Base-by-base conservation (phyloP, 345 rosid genomes). In the Mangifera indica region DNA sequence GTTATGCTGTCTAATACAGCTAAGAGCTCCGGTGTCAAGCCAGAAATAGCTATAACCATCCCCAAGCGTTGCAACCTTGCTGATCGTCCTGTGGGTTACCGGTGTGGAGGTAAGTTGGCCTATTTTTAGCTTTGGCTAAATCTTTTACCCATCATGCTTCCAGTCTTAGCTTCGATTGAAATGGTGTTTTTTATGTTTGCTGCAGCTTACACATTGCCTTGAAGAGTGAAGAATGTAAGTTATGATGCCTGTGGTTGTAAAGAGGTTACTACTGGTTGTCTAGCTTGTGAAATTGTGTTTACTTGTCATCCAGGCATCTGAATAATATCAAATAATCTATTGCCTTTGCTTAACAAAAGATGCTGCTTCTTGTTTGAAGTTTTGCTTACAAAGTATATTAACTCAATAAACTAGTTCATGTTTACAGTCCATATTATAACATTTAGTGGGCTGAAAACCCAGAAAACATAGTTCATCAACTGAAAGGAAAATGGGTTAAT, bases 1-100 rank as follows among this genome's bases (percentile, higher is more conserved):
- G 96, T 84, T 40, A 91, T 95, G 96, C 94, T 91, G 49, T 91
- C 97, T 3, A 84, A 90, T 52, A 91, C 91, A 4, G 97, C 96
- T 25, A 89, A 80, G 60, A 85, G 78, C 40, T 83, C 93, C 5
- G 99, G 99, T 14, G 76, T 80, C 73, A 85, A 88, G 79, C 91
- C 93, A 0, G 91, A 84, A 66, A 63, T 87, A 32, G 96, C 99
- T 7, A 70, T 95, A 60, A 91, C 98, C 78, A 88, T 95, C 69
- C 97, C 99, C 24, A 87, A 92, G 66, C 90, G 93, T 49, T 92
- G 98, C 88, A 87, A 92, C 84, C 72, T 95, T 29, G 79, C 79
- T 60, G 77, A 83, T 78, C 93, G 93, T 62, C 98, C 98, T 10
- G 81, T 87, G 14, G 98, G 98, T 68, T 90, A 89, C 85, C 83